Evolutionary conservation across 2,329 filamentous ascomycete genomes (phyloP).

Genomic region (Fusarium lyarnte): DNA sequence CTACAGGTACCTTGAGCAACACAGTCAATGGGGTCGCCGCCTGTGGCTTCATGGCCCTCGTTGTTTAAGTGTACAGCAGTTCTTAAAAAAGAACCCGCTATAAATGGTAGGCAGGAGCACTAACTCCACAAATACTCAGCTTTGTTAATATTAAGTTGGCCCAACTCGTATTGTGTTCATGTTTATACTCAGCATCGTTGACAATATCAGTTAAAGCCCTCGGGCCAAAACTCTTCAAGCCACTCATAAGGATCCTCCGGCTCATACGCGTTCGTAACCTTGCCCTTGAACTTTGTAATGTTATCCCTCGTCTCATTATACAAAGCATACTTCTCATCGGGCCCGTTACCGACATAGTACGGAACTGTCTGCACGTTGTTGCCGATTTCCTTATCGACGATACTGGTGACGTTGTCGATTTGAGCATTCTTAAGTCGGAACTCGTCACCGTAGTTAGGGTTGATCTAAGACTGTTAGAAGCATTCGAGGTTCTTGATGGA

Average conservation of each 20-base stretch:
- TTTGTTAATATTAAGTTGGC: too few relatives aligned
- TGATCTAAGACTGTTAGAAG: constrained; percentile 24
- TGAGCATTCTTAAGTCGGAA: constrained; percentile 44
- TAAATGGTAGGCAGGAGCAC: too few relatives aligned
- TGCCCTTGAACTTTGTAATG: constrained; percentile 40
- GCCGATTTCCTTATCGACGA: constrained; percentile 44
- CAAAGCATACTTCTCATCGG: constrained; percentile 43
- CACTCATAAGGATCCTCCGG: constrained; percentile 60
- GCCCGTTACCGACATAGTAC: constrained; percentile 38
- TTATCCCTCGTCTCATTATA: constrained; percentile 43
- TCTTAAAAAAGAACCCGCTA: too few relatives aligned
- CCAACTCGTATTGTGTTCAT: too few relatives aligned
- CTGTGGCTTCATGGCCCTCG: too few relatives aligned
- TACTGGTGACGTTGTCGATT: constrained; percentile 37
- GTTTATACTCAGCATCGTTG: too few relatives aligned
- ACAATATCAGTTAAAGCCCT: constrained; percentile 36
- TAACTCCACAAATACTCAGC: too few relatives aligned
- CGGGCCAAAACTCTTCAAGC: constrained; percentile 59
- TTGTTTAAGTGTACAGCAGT: too few relatives aligned
- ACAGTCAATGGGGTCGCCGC: too few relatives aligned
- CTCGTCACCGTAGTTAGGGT: constrained; percentile 45
- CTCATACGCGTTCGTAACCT: constrained; percentile 34
- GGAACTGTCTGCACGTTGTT: constrained; percentile 45
- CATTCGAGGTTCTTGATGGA: accelerated
- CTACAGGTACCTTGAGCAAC: too few relatives aligned